These are phyloP conservation scores for Euryodendron excelsum DNA, from an alignment of 148 eudicot genomes.

Conservation along the genomic window DNA sequence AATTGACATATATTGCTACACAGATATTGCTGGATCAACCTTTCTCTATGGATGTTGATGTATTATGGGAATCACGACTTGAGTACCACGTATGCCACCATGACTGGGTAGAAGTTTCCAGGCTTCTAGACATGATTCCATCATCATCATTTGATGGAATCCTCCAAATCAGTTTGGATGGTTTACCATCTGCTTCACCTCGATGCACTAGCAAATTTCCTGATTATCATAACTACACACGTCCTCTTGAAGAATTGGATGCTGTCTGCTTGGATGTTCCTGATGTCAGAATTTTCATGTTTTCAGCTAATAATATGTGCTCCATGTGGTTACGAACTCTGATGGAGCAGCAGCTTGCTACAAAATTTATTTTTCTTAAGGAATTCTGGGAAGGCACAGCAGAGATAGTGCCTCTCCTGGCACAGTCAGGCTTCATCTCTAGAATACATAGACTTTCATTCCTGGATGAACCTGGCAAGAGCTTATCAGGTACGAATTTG, in stretches of 20 bases:
- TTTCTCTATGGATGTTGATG: constrained; percentile 62
- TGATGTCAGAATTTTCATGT: constrained; percentile 50
- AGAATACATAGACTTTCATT: constrained; percentile 21
- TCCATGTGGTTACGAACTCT: constrained; percentile 77
- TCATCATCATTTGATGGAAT: constrained; percentile 48
- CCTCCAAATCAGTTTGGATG: constrained; percentile 72
- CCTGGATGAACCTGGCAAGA: constrained; percentile 36
- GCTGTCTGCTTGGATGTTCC: constrained; percentile 70
- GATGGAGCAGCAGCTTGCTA: constrained; percentile 72
- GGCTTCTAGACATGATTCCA: constrained; percentile 70
- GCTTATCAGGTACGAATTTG: constrained; percentile 37
- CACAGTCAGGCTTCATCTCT: constrained; percentile 68
- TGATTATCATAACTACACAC: constrained; percentile 46
- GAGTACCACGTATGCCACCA: constrained; percentile 84
- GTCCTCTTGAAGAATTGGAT: constrained; percentile 70
- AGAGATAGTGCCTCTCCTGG: constrained; percentile 69
- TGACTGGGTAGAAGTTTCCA: constrained; percentile 76
- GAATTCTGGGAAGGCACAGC: constrained; percentile 76
- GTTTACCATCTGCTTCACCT: constrained; percentile 49
- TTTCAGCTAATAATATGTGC: constrained; percentile 50
- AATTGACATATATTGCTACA: neutral
- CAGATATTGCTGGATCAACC: constrained; percentile 83
- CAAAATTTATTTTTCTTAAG: constrained; percentile 65
- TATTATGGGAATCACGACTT: constrained; percentile 93
- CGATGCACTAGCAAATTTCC: constrained; percentile 39